These are phyloP conservation scores for Escovopsis sp. DNA, from an alignment of 2,329 filamentous ascomycete genomes.

Conservation along the genomic window DNA sequence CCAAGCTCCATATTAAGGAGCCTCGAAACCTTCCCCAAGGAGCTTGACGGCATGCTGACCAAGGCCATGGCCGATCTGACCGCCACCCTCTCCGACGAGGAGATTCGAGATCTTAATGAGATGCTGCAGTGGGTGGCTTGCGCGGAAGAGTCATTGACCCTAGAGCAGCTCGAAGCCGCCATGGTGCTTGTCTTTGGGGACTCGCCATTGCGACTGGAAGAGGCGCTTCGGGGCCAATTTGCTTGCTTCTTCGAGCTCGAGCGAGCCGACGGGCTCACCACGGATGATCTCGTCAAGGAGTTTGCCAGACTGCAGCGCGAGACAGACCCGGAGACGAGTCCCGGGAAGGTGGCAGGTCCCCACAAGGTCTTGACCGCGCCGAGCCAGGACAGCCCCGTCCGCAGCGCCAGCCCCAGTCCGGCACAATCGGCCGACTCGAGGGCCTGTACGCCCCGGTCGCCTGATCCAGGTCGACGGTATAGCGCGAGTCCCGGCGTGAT, in stretches of 20 bases:
- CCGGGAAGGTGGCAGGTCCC: conserved; percentile 5
- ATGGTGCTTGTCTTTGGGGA: conserved; percentile 28
- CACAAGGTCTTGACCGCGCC: conserved; percentile 5
- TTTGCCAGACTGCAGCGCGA: conserved; percentile 18
- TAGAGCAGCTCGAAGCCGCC: conserved; percentile 29
- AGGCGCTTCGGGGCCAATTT: conserved; percentile 28
- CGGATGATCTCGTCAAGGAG: conserved; percentile 26
- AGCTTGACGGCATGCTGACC: conserved; percentile 27
- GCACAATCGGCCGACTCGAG: conserved; percentile 1
- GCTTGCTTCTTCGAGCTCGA: conserved; percentile 32
- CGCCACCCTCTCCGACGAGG: conserved; percentile 22
- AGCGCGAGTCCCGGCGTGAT: conserved; percentile 7
- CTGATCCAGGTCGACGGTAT: too few species aligned
- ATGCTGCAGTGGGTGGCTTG: conserved; percentile 31
- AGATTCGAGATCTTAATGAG: conserved; percentile 29
- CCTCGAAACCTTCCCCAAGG: conserved; percentile 28
- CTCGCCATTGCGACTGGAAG: conserved; percentile 24
- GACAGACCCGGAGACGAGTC: conserved; percentile 10
- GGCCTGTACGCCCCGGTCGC: too few species aligned
- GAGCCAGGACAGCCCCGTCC: conserved; percentile 2
- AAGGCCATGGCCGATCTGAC: conserved; percentile 28
- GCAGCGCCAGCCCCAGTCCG: conserved; percentile 11
- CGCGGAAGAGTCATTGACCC: conserved; percentile 26
- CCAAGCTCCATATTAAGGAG: conserved; percentile 29
- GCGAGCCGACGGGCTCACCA: conserved; percentile 28